These are phyloP conservation scores for Clarireedia monteithiana DNA, from an alignment of 2,329 filamentous ascomycete genomes.

Conservation along the genomic window DNA sequence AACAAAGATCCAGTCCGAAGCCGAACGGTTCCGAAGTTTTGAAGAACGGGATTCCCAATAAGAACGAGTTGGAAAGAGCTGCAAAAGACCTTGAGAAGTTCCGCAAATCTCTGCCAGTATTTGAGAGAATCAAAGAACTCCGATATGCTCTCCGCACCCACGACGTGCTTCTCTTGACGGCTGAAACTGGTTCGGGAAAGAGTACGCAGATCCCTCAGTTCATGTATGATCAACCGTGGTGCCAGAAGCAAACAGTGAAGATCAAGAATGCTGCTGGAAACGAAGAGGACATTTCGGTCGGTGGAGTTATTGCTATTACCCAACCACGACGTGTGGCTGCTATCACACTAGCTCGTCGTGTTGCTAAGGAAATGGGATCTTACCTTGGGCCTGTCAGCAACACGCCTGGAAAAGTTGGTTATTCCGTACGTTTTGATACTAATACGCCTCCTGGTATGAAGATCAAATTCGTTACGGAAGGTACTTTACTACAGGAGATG, in stretches of 20 bases:
- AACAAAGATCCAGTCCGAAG: neutral
- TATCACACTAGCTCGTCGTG: conserved; percentile 80
- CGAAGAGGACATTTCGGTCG: conserved; percentile 45
- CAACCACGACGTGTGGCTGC: conserved; percentile 91
- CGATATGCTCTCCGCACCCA: conserved; percentile 22
- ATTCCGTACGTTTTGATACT: conserved; percentile 91
- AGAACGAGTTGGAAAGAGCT: conserved; percentile 14
- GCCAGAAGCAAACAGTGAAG: conserved; percentile 49
- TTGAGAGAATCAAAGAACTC: conserved; percentile 24
- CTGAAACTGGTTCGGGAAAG: conserved; percentile 92
- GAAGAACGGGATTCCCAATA: conserved; percentile 4
- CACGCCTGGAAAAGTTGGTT: conserved; percentile 56
- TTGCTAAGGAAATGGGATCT: conserved; percentile 73
- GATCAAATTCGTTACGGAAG: conserved; percentile 93
- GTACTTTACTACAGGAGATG: conserved; percentile 92
- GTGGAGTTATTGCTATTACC: conserved; percentile 84
- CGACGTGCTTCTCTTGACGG: conserved; percentile 76
- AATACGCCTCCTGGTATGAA: conserved; percentile 71
- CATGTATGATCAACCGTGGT: conserved; percentile 73
- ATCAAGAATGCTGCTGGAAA: conserved; percentile 31
- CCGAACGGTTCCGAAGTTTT: neutral
- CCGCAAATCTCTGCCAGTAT: conserved; percentile 27
- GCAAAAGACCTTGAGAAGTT: conserved; percentile 19
- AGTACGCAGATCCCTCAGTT: conserved; percentile 96
- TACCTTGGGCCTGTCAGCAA: conserved; percentile 38